These are phyloP conservation scores for Globisporangium cystogenes DNA, from an alignment of 352 stramenopile genomes.

Conservation along the genomic window DNA sequence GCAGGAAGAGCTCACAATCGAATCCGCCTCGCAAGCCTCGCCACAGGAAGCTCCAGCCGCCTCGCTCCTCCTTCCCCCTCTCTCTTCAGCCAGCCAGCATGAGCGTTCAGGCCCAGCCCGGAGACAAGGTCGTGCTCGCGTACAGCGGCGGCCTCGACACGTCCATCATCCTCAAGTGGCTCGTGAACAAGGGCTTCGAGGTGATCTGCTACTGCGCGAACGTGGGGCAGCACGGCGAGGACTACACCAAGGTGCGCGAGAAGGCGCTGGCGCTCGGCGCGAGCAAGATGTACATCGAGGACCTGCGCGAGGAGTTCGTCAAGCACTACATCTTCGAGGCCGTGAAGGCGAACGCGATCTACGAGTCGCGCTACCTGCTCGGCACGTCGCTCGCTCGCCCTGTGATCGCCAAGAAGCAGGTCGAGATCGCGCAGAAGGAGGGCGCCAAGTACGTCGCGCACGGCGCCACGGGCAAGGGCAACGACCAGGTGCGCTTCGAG, in stretches of 20 bases:
- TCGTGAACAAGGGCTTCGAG: constrained; percentile 97
- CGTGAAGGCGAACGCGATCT: constrained; percentile 97
- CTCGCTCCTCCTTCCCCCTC: no score
- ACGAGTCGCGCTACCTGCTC: constrained; percentile 97
- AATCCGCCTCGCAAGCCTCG: constrained; percentile 18
- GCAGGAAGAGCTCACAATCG: constrained; percentile 21
- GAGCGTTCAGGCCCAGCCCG: constrained; percentile 63
- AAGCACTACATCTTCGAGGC: constrained; percentile 91
- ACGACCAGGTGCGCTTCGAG: constrained; percentile 99
- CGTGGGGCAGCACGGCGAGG: constrained; percentile 95
- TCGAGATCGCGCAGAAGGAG: constrained; percentile 92
- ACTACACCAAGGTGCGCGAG: constrained; percentile 93
- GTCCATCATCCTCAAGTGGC: constrained; percentile 98
- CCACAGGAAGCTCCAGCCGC: constrained; percentile 1
- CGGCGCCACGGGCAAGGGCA: constrained; percentile 98
- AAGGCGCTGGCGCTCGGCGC: constrained; percentile 83
- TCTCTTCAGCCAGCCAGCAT: constrained; percentile 21
- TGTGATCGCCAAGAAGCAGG: constrained; percentile 96
- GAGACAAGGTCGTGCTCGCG: constrained; percentile 93
- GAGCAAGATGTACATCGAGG: constrained; percentile 92
- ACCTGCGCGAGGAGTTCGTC: constrained; percentile 98
- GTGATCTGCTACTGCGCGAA: constrained; percentile 99
- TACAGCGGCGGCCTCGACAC: constrained; percentile 98
- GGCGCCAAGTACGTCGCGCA: constrained; percentile 93
- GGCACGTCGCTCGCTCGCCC: constrained; percentile 97